Evolutionary conservation across 768 basidiomycete species (phyloP), one percentile per base, ranked within the genome.

Genomic region (Tubosaeta sp.): DNA sequence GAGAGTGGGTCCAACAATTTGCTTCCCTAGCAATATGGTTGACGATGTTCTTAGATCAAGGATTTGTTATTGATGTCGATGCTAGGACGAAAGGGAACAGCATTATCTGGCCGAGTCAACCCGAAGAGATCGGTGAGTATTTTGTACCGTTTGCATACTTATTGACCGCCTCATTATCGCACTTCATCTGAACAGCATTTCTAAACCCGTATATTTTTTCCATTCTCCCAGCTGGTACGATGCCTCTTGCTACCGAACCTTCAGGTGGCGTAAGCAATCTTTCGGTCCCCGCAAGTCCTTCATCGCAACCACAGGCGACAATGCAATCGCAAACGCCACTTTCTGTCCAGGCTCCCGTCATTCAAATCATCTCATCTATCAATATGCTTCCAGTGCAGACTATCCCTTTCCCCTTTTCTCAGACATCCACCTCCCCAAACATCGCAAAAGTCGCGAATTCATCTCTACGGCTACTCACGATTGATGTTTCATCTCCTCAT

Each of bases 141-240:
- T 7, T 29, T 21, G 8, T 43, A 31, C 6, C 46, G 19, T 9
- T 3, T 25, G 18, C n/a, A 16, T 76, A 86, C 25, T 75, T 77
- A 47, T 87, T 84, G 81, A 75, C 77, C 1, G 73, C 77, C 12
- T 73, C 78, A 46, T 86, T 82, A 36, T 85, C 86, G 80, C 19
- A 71, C 6, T 4, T 31, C n/a, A 79, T 53, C 63, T 45, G n/a
- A 42, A 25, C 6, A 88, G 90, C 82, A 4, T 84, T 82, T 48
- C 73, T 88, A 46, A 82, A 81, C 56, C 90, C 91, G 1, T 94
- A 92, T 57, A 71, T 93, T 14, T 77, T 90, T 57, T 81, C 88
- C 8, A 73, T 89, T 22, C 74, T 92, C 10, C 88, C 90, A 4
- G 73, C 85, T 0, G 86, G 86, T 1, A 76, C 83, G 1, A 77